A percentile compares a stretch with the other conserved stretches of the same genome.
These are phyloP conservation scores for Solanum tarijense DNA, from an alignment of 257 asterid genomes.

Conservation along the genomic window DNA sequence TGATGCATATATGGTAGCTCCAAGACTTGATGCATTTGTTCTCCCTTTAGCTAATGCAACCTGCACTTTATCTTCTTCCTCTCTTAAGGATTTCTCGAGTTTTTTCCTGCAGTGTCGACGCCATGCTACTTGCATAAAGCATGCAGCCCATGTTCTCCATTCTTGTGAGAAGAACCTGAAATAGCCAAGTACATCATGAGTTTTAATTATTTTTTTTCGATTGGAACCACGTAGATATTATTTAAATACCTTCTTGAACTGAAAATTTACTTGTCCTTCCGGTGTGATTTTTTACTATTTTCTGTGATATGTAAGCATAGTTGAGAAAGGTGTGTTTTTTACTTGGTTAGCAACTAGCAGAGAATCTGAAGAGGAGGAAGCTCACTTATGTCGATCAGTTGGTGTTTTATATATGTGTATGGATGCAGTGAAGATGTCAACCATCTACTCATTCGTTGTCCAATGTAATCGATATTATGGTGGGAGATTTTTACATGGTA, in stretches of 20 bases:
- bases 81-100: slow-evolving; percentile 22
- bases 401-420: background rate
- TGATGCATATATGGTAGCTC: slow-evolving; percentile 40
- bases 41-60: slow-evolving; percentile 13
- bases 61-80: slow-evolving; percentile 32
- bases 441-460: background rate
- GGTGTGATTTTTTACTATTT: too few relatives aligned
- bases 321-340: too few relatives aligned
- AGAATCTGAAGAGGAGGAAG: background rate
- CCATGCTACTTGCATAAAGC: slow-evolving; percentile 69
- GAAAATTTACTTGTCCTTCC: too few relatives aligned
- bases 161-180: slow-evolving; percentile 48
- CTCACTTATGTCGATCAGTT: background rate
- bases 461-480: background rate
- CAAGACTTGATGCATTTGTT: slow-evolving; percentile 22
- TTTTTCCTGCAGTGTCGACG: slow-evolving; percentile 36
- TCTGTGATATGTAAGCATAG: too few relatives aligned
- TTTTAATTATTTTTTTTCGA: background rate
- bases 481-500: background rate
- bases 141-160: slow-evolving; percentile 69
- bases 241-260: background rate
- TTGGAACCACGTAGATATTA: background rate
- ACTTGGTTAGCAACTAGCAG: background rate
- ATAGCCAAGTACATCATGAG: background rate
- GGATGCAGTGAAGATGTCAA: background rate